Evolutionary conservation across 2,329 filamentous ascomycete genomes (phyloP).

Genomic region (Fusarium haematococcum): DNA sequence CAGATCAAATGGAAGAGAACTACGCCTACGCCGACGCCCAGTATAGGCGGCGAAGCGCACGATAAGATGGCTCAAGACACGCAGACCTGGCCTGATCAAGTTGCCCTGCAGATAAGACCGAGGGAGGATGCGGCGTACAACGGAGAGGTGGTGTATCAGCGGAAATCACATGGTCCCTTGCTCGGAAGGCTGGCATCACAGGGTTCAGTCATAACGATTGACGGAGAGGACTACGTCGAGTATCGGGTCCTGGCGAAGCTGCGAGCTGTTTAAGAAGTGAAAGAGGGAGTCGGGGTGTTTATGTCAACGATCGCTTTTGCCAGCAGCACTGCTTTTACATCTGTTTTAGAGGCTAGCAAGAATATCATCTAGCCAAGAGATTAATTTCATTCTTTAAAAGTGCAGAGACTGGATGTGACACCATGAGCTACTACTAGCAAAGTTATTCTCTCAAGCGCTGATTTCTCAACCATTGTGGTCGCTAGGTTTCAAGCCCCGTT

Average conservation of each 20-base stretch:
- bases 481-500: not conserved
- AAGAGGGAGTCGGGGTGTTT: not conserved
- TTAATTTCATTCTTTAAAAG: not conserved
- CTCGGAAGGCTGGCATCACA: not conserved
- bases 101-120: not conserved
- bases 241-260: conserved; percentile 1
- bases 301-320: not conserved
- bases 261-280: not conserved
- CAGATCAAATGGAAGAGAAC: not conserved
- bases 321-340: not conserved
- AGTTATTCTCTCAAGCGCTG: not conserved
- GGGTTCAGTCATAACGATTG: not conserved
- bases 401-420: not conserved
- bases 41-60: not conserved
- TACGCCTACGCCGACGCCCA: not conserved
- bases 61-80: not conserved
- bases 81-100: not conserved
- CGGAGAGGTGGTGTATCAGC: not conserved
- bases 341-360: not conserved
- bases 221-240: conserved; percentile 1
- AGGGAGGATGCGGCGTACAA: not conserved
- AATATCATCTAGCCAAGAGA: not conserved
- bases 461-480: not conserved
- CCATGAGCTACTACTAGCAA: not conserved
- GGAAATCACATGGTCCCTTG: not conserved